Base-by-base conservation (phyloP, 176 grass and related monocot genomes). In the Poa pratensis region DNA sequence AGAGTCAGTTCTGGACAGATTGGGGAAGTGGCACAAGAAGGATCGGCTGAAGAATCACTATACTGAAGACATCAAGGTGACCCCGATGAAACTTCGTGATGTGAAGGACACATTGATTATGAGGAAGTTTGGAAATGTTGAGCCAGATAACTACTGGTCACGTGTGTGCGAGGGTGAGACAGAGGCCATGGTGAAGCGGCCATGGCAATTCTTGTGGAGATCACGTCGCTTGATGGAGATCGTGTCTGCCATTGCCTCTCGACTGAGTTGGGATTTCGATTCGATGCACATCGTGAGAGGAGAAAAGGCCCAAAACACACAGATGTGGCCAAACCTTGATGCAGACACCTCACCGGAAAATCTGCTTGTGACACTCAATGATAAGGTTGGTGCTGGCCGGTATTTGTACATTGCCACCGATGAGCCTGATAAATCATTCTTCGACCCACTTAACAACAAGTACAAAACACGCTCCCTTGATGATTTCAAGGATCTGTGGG, bases 141-240 rank as follows among this genome's bases (percentile, higher is more conserved):
- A 94, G 71, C 93, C 93, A 3, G 89, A 98, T 75, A 95, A 98
- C 66, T 92, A 94, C 80, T 98, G 93, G 93, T 95, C 92, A 75
- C 90, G 95, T 37, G 91, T 95, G 24, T 98, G 96, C 18, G 93
- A 98, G 82, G 96, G 93, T 52, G 87, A 94, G 48, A 92, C 93
- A 0, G 93, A 98, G 86, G 92, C 80, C 42, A 86, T 94, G 79
- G 95, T 98, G 54, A 88, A 95, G 75, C 87, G 96, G 20, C 96
- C 96, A 37, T 95, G 96, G 96, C 68, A 98, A 63, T 90, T 98
- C 8, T 53, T 98, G 8, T 95, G 96, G 96, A 98, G 95, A 81
- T 95, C 93, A 0, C 92, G 91, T 5, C 82, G 96, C 73, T 87
- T 93, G 88, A 95, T 95, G 92, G 92, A 95, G 87, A 95, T 97